Base-by-base conservation (phyloP, 352 stramenopile genomes). In the Globisporangium nunn region DNA sequence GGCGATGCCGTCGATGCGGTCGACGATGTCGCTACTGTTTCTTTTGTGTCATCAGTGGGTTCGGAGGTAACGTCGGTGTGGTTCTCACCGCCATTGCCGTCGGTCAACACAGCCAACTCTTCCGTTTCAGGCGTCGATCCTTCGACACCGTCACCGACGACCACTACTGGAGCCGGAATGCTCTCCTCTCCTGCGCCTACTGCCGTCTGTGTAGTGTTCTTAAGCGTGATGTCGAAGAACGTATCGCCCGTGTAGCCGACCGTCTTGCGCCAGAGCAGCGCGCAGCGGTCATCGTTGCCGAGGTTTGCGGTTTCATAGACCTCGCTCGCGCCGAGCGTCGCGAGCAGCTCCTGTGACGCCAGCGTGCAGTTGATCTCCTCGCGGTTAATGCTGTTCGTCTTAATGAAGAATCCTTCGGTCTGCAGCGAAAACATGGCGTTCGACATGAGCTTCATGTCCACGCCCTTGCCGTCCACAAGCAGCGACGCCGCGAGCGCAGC, bases 381-480 rank as follows among this genome's bases (percentile, higher is more conserved):
- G 45, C 66, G 67, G 28, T 71, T 65, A 6, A 68, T 59, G 8
- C 51, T 56, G n/a, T 61, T 78, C 2, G 67, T 65, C 5, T 64
- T 66, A 1, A 75, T 53, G 18, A 87, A 82, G 30, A 89, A 84
- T 2, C 65, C 65, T 49, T 89, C 79, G 0, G 71, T 65, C 52
- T 88, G 65, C 5, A 88, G 61, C 0, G 74, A 59, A 48, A 86
- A 86, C 73, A 86, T 76, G 10, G 78, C 69, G 50, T 88, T 88
- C 44, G 78, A 70, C 78, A 88, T 85, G 14, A 88, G 64, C 56
- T 85, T 76, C 72, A 88, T 83, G 57, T 88, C 78, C 33, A 88
- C 73, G 33, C 68, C 52, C 12, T 74, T 64, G 4, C 58, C 52
- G 33, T 86, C 66, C 6, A 85, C 66, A 2, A 84, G 56, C 29